These are phyloP conservation scores for Psilocybe tampanensis DNA, from an alignment of 768 basidiomycete genomes.

Conservation along the genomic window DNA sequence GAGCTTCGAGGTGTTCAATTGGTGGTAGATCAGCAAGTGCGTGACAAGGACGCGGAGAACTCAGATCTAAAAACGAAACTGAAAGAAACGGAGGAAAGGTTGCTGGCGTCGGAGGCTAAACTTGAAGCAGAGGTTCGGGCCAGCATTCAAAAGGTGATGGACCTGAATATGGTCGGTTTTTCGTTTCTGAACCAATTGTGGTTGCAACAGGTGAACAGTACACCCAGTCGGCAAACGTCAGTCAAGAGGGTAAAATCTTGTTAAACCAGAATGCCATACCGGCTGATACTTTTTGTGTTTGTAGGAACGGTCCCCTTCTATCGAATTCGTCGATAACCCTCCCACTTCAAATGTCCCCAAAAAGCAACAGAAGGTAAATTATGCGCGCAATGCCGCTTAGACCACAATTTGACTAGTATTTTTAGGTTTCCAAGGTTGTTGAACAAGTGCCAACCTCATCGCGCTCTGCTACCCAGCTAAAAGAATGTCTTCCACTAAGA, in stretches of 20 bases:
- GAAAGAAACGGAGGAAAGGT: background rate
- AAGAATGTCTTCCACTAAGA: no score
- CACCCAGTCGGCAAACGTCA: background rate
- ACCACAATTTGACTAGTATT: no score
- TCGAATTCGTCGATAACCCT: constrained; percentile 8
- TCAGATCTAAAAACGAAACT: background rate
- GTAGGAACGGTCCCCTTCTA: constrained; percentile 11
- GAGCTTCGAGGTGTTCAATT: no score
- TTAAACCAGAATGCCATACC: background rate
- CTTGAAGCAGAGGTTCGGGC: background rate
- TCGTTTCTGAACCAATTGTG: no score
- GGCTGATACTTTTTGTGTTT: background rate
- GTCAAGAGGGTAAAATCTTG: constrained; percentile 5
- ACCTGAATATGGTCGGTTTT: background rate
- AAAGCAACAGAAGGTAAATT: no score
- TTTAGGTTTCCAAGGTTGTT: no score
- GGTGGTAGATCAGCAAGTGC: no score
- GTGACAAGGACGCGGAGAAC: no score
- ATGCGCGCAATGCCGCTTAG: no score
- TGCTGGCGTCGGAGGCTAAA: background rate
- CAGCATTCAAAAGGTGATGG: background rate
- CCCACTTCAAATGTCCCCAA: no score
- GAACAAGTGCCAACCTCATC: background rate
- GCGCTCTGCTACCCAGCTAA: no score
- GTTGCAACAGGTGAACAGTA: background rate